Evolutionary conservation across 768 basidiomycete species (phyloP).

Genomic region (Agaricus bisporus): DNA sequence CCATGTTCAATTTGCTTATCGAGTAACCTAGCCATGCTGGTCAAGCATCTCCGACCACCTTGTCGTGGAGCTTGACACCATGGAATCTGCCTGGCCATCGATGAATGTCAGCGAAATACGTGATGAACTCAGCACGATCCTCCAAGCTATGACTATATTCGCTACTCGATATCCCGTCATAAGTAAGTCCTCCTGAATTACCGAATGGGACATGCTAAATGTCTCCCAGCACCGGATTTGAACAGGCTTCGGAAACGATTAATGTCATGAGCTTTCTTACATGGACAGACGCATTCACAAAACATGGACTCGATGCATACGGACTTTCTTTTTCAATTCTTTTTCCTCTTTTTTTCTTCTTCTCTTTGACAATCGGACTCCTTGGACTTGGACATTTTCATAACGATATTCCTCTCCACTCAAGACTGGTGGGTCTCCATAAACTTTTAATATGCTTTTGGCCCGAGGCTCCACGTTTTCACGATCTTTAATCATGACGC

Average conservation of each 20-base stretch:
- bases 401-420: background rate
- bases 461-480: background rate
- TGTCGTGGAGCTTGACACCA: conserved; percentile 56
- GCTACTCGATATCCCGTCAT: conserved; percentile 57
- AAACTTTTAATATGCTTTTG: conserved; percentile 8
- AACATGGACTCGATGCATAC: conserved; percentile 14
- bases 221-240: conserved; percentile 28
- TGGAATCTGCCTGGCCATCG: conserved; percentile 60
- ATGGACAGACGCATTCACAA: conserved; percentile 13
- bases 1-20: conserved; percentile 2
- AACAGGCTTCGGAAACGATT: conserved; percentile 38
- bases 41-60: conserved; percentile 61
- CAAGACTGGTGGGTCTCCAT: background rate
- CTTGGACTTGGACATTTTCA: conserved; percentile 10
- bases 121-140: conserved; percentile 52
- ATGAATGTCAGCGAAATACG: conserved; percentile 52
- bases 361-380: conserved; percentile 2
- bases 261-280: conserved; percentile 16
- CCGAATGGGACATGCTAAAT: background rate
- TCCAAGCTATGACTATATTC: conserved; percentile 61
- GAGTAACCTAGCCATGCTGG: conserved; percentile 57
- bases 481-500: conserved; percentile 2
- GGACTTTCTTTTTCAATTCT: background rate
- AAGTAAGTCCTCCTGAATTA: conserved; percentile 20
- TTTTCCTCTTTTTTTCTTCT: background rate